phyloP scores from a whole-genome alignment of 257 asterid species.

The Datura wrightii region DNA sequence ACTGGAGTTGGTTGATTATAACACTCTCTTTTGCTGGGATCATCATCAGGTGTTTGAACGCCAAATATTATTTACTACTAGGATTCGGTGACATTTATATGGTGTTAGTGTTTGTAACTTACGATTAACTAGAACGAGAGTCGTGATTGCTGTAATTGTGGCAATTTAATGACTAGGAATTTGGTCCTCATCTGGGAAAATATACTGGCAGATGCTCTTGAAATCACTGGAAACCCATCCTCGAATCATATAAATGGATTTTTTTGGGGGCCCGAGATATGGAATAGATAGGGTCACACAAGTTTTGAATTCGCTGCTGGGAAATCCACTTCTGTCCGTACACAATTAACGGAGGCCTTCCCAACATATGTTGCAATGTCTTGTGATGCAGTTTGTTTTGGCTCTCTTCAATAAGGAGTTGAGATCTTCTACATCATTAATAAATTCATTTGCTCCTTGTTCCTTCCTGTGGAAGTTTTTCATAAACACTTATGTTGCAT shows the following conservation, averaged over 20 bases:
- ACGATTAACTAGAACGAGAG: not conserved
- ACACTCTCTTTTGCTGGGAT: slow-evolving; percentile 4
- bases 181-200: not conserved
- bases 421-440: not conserved
- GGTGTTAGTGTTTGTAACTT: too few species aligned
- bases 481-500: not conserved
- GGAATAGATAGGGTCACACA: not conserved
- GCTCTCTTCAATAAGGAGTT: not conserved
- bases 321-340: too few species aligned
- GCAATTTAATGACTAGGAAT: not conserved
- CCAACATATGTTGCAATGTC: too few species aligned
- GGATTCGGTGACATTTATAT: not conserved
- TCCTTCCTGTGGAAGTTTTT: not conserved
- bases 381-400: not conserved
- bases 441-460: not conserved
- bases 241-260: too few species aligned
- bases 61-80: not conserved
- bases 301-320: too few species aligned
- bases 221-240: too few species aligned
- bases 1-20: slow-evolving; percentile 5
- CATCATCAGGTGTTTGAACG: not conserved
- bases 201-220: too few species aligned
- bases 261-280: not conserved
- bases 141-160: not conserved
- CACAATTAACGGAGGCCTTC: too few species aligned